Conservation (phyloP, 2,329 filamentous ascomycete species). For the Rhexocercosporidium sp. region DNA sequence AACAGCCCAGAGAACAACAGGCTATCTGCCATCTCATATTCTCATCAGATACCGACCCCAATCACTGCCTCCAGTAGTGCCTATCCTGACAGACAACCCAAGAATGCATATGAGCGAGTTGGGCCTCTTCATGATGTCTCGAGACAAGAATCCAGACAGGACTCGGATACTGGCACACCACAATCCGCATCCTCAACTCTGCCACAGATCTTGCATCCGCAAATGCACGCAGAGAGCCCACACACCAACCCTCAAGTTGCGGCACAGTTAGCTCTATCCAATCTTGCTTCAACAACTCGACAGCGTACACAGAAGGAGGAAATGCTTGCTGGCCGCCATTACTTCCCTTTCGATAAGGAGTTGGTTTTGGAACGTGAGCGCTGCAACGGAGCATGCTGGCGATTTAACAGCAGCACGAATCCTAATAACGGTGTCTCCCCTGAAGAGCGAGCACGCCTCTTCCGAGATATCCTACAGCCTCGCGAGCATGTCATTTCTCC, state of each 20-base stretch:
- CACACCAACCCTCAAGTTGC: slow-evolving; percentile 40
- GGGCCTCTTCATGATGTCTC: slow-evolving; percentile 65
- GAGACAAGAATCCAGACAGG: slow-evolving; percentile 55
- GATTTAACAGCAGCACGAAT: slow-evolving; percentile 85
- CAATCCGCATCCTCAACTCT: slow-evolving; percentile 48
- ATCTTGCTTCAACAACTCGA: slow-evolving; percentile 38
- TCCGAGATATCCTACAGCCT: slow-evolving; percentile 74
- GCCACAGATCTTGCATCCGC: slow-evolving; percentile 55
- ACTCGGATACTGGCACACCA: slow-evolving; percentile 53
- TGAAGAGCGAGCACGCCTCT: slow-evolving; percentile 70
- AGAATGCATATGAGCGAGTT: slow-evolving; percentile 63
- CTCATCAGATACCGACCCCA: slow-evolving; percentile 61
- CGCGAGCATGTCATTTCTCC: slow-evolving; percentile 62
- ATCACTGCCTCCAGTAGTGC: slow-evolving; percentile 57
- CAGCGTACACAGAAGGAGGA: slow-evolving; percentile 79
- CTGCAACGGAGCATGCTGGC: slow-evolving; percentile 80
- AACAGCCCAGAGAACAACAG: slow-evolving; percentile 63
- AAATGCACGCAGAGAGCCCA: slow-evolving; percentile 38
- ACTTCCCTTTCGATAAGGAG: slow-evolving; percentile 77
- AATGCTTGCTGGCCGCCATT: slow-evolving; percentile 83
- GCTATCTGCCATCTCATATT: slow-evolving; percentile 59
- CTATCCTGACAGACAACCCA: slow-evolving; percentile 44
- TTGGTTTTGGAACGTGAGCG: slow-evolving; percentile 83
- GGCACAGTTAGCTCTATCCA: slow-evolving; percentile 42
- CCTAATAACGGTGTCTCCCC: slow-evolving; percentile 73